Evolutionary conservation across 192 early-diverging fungal species (phyloP).

Genomic region (Ambispora gerdemannii): DNA sequence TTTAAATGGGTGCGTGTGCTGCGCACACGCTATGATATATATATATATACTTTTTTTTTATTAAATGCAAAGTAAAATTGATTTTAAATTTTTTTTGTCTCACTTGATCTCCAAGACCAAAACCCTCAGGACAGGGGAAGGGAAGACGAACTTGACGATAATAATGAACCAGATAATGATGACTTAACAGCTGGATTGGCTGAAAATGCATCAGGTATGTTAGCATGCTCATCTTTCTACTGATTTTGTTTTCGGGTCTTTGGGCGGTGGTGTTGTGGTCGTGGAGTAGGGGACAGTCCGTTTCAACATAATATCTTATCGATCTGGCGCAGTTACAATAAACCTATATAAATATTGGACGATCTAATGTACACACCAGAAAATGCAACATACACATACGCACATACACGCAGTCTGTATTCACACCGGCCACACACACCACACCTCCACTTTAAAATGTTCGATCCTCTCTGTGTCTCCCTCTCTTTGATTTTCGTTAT

Average conservation of each 20-base stretch:
- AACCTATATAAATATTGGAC: not conserved
- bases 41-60: not conserved
- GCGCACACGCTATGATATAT: not conserved
- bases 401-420: too few species aligned
- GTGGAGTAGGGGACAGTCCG: not conserved
- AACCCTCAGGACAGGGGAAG: constrained; percentile 25
- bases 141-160: constrained; percentile 26
- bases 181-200: constrained; percentile 6
- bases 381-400: not conserved
- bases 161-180: constrained; percentile 9
- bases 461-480: not conserved
- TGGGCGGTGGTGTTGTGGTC: not conserved
- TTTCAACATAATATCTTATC: not conserved
- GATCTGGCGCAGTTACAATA: not conserved
- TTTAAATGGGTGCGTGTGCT: not conserved
- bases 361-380: not conserved
- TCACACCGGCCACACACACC: too few species aligned
- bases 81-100: not conserved
- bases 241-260: not conserved
- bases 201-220: constrained; percentile 22
- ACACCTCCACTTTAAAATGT: not conserved
- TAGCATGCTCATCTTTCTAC: not conserved
- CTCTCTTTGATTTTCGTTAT: not conserved
- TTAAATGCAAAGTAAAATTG: not conserved
- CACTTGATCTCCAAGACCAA: not conserved